Percentiles rank a stretch among this genome's conserved stretches.
Conservation (phyloP, 768 basidiomycete genomes). For the Mycena sanguinolenta region DNA sequence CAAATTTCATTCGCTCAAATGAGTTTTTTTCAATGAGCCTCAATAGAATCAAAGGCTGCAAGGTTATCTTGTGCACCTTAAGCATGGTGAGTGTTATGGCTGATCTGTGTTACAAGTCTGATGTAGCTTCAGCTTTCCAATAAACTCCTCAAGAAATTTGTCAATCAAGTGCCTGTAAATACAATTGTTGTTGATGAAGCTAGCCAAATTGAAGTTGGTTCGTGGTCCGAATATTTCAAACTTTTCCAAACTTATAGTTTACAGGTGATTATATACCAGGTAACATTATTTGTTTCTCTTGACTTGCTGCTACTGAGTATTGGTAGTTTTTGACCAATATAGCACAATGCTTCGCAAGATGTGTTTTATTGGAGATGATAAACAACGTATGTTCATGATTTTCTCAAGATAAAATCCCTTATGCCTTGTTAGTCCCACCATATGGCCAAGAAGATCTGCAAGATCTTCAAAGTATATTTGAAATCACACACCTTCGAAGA, state of each 20-base stretch:
- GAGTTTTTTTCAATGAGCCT: conserved; percentile 44
- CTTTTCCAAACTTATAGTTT: conserved; percentile 30
- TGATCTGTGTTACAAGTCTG: neutral
- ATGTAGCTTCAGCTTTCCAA: conserved; percentile 58
- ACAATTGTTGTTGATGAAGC: conserved; percentile 77
- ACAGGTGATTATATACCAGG: conserved; percentile 39
- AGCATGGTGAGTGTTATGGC: conserved; percentile 61
- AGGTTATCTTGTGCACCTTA: conserved; percentile 82
- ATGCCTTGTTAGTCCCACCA: conserved; percentile 73
- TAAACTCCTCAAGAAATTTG: conserved; percentile 47
- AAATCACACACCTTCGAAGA: conserved; percentile 69
- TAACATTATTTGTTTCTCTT: neutral
- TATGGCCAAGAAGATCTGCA: conserved; percentile 79
- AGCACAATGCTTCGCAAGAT: conserved; percentile 59
- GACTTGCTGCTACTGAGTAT: neutral
- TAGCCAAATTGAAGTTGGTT: conserved; percentile 74
- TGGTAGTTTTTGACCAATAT: conserved; percentile 53
- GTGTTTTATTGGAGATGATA: conserved; percentile 77
- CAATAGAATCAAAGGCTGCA: conserved; percentile 51
- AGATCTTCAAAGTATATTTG: conserved; percentile 83
- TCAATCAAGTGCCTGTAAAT: conserved; percentile 54
- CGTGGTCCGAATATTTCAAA: conserved; percentile 48
- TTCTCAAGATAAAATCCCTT: neutral
- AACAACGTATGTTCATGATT: conserved; percentile 63
- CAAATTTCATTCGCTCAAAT: conserved; percentile 67